Base-by-base conservation (phyloP, 2,329 filamentous ascomycete species). In the Penicillium carneum region DNA sequence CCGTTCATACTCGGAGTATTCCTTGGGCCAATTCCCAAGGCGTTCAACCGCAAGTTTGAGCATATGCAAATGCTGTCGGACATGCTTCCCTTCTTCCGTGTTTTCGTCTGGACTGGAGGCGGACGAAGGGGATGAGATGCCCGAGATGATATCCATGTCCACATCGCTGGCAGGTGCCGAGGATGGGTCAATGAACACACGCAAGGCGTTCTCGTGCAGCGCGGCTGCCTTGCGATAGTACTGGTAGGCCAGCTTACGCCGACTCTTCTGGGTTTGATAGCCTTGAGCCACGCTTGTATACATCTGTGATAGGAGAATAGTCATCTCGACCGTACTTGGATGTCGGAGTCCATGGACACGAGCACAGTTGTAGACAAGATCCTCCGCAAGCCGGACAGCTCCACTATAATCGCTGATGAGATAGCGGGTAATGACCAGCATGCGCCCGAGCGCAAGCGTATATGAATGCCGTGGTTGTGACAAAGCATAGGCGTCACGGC, bases 401-500 rank as follows among this genome's bases (percentile, higher is more conserved):
- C 75, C 73, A 67, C 76, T 70, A 33, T 77, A 75, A 57, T 81
- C 79, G 48, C 79, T 77, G 43, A 81, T 75, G n/a, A 81, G 75
- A 71, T 82, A 84, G 53, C 81, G 80, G 4, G 79, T 79, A 63
- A 80, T 78, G 62, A 84, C 80, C 60, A 84, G 78, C 34, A 78
- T 76, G 59, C 79, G 80, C 20, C 82, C 83, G 14, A 84, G 78
- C 51, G 78, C 76, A 62, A 84, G 77, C 16, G 83, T 76, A 31
- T 80, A 75, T 20, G 45, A n/a, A 48, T 48, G 45, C 9, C 34
- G 16, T 2, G 39, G 66, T n/a, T 42, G 39, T 20, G 39, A 20
- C 4, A 12, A 9, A 20, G 38, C 38, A 12, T 42, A 6, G 10
- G 10, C 39, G 9, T 42, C 39, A 10, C 39, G 39, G 39, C 18